Base-by-base conservation (phyloP, 2,329 filamentous ascomycete species). In the Gnomoniopsis smithogilvyi region DNA sequence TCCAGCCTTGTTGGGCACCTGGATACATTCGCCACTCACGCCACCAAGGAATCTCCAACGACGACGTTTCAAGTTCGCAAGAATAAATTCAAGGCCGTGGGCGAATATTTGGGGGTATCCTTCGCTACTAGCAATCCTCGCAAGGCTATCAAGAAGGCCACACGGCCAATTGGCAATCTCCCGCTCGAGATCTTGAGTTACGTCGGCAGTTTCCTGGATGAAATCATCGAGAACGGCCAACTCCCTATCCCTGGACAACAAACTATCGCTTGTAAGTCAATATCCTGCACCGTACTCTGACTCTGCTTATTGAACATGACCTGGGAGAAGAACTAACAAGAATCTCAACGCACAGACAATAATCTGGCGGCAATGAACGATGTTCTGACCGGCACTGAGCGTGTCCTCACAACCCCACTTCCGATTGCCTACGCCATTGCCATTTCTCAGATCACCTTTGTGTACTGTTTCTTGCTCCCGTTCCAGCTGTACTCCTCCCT, bases 381-480 rank as follows among this genome's bases (percentile, higher is more conserved):
- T 63, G 80, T 86, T 50, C 76, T 90, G 50, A 82, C 81, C 17
- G 85, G 86, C 49, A 84, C 84, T 47, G 89, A 92, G 68, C 84
- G 89, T 57, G 85, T 92, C n/a, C 81, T 91, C 46, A 86, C 85
- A 66, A 91, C 89, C 1, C 89, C 87, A 3, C 78, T 92, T 1
- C 89, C 89, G 0, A 79, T 89, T 58, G 89, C 88, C 41, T 92
- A 92, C 76, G 84, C 82, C 63, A 92, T 92, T 67, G 83, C 88
- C 63, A 91, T 91, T 67, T 82, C 85, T 8, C 89, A 92, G 70
- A 91, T 92, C 67, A 88, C 89, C 12, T 90, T 87, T 85, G 80
- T 90, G 47, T 92, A 92, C 73, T 84, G 91, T 52, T 75, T 89
- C 62, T 76, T 88, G 51, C 78, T 92, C 12, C 89, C 89, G 1